Conservation (phyloP, 2,329 filamentous ascomycete species). For the Trematosphaeria pertusa region DNA sequence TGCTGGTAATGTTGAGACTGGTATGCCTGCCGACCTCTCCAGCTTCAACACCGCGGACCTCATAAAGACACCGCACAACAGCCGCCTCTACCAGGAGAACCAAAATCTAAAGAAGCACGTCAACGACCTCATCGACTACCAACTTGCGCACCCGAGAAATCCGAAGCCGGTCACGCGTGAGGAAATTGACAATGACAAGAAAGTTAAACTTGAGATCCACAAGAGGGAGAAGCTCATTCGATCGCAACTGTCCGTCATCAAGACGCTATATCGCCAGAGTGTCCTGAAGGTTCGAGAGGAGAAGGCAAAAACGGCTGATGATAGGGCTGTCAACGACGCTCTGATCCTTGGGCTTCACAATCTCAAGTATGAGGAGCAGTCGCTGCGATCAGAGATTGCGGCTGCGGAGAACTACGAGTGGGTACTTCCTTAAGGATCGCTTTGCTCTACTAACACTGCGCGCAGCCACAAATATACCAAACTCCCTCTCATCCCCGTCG, state of each 20-base stretch:
- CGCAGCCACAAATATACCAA: slow-evolving; percentile 83
- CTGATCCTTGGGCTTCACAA: slow-evolving; percentile 94
- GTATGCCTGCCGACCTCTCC: slow-evolving; percentile 18
- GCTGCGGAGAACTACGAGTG: slow-evolving; percentile 93
- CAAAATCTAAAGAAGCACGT: slow-evolving; percentile 40
- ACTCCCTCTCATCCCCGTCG: slow-evolving; percentile 81
- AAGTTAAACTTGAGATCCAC: slow-evolving; percentile 31
- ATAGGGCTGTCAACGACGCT: slow-evolving; percentile 87
- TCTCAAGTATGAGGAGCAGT: slow-evolving; percentile 92
- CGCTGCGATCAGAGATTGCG: slow-evolving; percentile 86
- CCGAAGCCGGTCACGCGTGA: slow-evolving; percentile 25
- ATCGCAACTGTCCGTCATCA: slow-evolving; percentile 64
- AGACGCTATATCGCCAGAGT: slow-evolving; percentile 82
- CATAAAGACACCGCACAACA: slow-evolving; percentile 41
- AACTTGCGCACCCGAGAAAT: slow-evolving; percentile 33
- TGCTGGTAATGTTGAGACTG: no score
- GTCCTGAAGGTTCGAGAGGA: slow-evolving; percentile 83
- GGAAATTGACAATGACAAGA: slow-evolving; percentile 33
- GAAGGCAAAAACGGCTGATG: slow-evolving; percentile 84
- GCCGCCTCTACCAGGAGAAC: slow-evolving; percentile 36
- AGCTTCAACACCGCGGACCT: slow-evolving; percentile 31
- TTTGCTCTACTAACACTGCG: slow-evolving; percentile 17
- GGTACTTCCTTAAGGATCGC: slow-evolving; percentile 47
- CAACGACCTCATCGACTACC: slow-evolving; percentile 42
- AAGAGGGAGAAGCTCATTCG: slow-evolving; percentile 74